Evolutionary conservation across 2,329 filamentous ascomycete species (phyloP), one percentile per base, ranked within the genome.

Genomic region (Cordyceps militaris): DNA sequence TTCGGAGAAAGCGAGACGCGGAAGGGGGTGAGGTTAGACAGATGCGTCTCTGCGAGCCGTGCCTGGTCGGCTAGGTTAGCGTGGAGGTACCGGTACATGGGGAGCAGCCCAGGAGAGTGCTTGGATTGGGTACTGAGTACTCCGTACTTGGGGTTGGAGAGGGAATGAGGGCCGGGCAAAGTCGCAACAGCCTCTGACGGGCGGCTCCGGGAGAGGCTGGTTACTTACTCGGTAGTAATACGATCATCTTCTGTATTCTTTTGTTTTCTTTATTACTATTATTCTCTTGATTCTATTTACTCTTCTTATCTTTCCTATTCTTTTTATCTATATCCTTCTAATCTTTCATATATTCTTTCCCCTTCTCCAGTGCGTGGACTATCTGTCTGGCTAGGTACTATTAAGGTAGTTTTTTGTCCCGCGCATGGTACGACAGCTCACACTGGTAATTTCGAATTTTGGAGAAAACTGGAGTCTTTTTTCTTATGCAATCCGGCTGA

Each of bases 161-260:
- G 14, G 10, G 32, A 9, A 13, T 7, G 46, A 32, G 30, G 21
- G 26, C 34, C 53, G 53, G 53, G 53, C 43, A 56, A 56, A 56
- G 23, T 56, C 53, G 53, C 53, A 44, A 56, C 53, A 24, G 16
- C 23, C 11, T 40, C 4, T 21, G 8, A 56, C 53, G 53, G 53
- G 53, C 53, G 53, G 53, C 53, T 56, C 53, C 53, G 53, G 53
- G 44, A 56, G 40, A 42, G 48, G 10, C n/a, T n/a, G n/a, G n/a
- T n/a, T n/a, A n/a, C n/a, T n/a, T n/a, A n/a, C n/a, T n/a, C n/a
- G n/a, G n/a, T n/a, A n/a, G n/a, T n/a, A n/a, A n/a, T n/a, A n/a
- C n/a, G n/a, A n/a, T n/a, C n/a, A n/a, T n/a, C n/a, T n/a, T n/a
- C n/a, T n/a, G n/a, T n/a, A n/a, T n/a, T n/a, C n/a, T n/a, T n/a